Percentiles rank a stretch among this genome's conserved stretches.
phyloP scores from a whole-genome alignment of 1,139 yeast species.

The Pichia sp. region DNA sequence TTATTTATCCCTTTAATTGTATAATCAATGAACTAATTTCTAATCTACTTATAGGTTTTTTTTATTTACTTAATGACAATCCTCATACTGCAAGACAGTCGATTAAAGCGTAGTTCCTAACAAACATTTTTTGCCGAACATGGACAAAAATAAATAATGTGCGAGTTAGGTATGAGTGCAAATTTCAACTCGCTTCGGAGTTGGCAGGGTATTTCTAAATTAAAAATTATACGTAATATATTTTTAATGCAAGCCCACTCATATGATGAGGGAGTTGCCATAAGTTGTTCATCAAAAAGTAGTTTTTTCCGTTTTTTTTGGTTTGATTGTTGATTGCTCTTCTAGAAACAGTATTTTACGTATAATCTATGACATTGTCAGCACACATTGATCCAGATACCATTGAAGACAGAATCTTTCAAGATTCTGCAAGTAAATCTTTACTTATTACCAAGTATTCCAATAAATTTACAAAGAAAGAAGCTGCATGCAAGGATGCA shows the following conservation, averaged over 20 bases:
- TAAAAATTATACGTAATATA: too few species aligned
- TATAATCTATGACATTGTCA: slow-evolving; percentile 35
- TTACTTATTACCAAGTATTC: slow-evolving; percentile 19
- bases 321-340: too few species aligned
- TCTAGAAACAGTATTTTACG: neutral
- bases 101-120: too few species aligned
- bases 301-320: too few species aligned
- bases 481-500: slow-evolving; percentile 5
- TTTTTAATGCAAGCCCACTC: neutral
- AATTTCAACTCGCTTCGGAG: neutral
- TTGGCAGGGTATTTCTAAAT: neutral
- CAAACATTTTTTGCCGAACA: too few species aligned
- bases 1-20: slow-evolving; percentile 1
- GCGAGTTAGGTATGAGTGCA: too few species aligned
- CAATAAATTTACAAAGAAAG: slow-evolving; percentile 12
- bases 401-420: slow-evolving; percentile 33
- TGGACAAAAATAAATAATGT: too few species aligned
- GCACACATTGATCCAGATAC: slow-evolving; percentile 36
- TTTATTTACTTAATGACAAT: too few species aligned
- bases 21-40: neutral
- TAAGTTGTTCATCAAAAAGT: too few species aligned
- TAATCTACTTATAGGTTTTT: neutral
- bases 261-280: neutral
- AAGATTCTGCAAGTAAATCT: slow-evolving; percentile 15
- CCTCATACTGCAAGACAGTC: too few species aligned